Conservation (phyloP, 2,329 filamentous ascomycete genomes). For the Macrophomina tecta region DNA sequence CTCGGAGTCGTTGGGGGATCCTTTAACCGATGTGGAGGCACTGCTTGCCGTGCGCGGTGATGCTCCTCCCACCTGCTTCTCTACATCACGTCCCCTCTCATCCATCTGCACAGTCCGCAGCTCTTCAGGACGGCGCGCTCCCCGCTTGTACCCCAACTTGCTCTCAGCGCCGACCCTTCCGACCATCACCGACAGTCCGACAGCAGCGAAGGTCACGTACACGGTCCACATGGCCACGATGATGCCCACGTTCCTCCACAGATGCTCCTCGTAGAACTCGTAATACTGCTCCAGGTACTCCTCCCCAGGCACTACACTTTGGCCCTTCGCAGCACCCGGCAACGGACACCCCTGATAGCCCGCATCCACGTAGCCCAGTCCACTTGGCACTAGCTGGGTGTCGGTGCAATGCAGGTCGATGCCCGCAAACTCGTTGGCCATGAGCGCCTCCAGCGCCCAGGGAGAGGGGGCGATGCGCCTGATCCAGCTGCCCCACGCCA, state of each 20-base stretch:
- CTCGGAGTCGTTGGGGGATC: background rate
- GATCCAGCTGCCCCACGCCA: slow-evolving; percentile 48
- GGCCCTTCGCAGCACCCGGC: slow-evolving; percentile 61
- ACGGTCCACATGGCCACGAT: slow-evolving; percentile 57
- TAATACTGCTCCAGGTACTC: slow-evolving; percentile 63
- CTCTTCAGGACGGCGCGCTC: slow-evolving; percentile 34
- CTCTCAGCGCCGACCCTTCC: slow-evolving; percentile 64
- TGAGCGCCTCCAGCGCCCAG: slow-evolving; percentile 71
- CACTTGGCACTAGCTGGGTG: slow-evolving; percentile 60
- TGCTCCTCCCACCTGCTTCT: background rate
- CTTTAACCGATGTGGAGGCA: background rate
- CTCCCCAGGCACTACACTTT: slow-evolving; percentile 58
- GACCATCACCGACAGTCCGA: slow-evolving; percentile 57
- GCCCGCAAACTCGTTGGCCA: slow-evolving; percentile 73
- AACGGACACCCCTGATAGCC: slow-evolving; percentile 66
- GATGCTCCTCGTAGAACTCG: slow-evolving; percentile 60
- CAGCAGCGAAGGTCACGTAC: slow-evolving; percentile 53
- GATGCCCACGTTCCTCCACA: slow-evolving; percentile 66
- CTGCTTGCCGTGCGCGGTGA: too few species aligned
- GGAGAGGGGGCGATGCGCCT: slow-evolving; percentile 62
- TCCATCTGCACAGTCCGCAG: background rate
- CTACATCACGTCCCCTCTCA: background rate
- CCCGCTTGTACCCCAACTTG: slow-evolving; percentile 67
- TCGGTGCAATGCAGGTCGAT: slow-evolving; percentile 61
- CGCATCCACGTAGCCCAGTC: slow-evolving; percentile 49